phyloP scores from a whole-genome alignment of 2,329 filamentous ascomycete species.

The Colletotrichum chlorophyti region DNA sequence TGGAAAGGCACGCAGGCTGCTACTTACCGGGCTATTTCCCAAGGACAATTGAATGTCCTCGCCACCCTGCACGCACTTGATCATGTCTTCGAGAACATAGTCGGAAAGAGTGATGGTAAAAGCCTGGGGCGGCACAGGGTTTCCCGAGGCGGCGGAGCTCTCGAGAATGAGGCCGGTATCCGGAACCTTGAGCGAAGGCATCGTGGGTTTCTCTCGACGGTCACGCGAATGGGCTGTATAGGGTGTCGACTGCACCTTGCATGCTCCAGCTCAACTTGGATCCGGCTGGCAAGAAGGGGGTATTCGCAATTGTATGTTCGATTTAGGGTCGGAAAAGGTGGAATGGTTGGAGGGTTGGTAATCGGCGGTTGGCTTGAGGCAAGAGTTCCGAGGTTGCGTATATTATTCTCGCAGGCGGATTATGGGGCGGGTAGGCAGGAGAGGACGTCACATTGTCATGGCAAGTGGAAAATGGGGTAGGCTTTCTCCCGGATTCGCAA shows the following conservation, averaged over 20 bases:
- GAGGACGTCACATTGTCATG: slow-evolving; percentile 29
- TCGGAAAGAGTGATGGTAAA: slow-evolving; percentile 66
- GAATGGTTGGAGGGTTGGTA: neutral
- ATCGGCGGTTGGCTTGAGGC: slow-evolving; percentile 6
- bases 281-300: neutral
- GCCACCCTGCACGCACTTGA: slow-evolving; percentile 63
- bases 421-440: slow-evolving; percentile 26
- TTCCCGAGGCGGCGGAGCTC: slow-evolving; percentile 49
- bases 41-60: slow-evolving; percentile 63
- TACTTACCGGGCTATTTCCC: slow-evolving; percentile 65
- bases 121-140: slow-evolving; percentile 56
- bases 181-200: slow-evolving; percentile 63
- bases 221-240: slow-evolving; percentile 17
- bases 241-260: slow-evolving; percentile 13
- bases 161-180: slow-evolving; percentile 64
- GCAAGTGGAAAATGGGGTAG: slow-evolving; percentile 1
- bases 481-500: slow-evolving; percentile 6
- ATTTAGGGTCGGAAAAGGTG: neutral
- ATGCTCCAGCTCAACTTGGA: slow-evolving; percentile 16
- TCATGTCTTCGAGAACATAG: slow-evolving; percentile 67
- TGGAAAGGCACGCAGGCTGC: neutral
- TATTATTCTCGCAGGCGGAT: slow-evolving; percentile 23
- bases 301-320: neutral
- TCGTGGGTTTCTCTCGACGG: slow-evolving; percentile 37
- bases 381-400: slow-evolving; percentile 12